Evolutionary conservation across 257 asterid species (phyloP), one percentile per base, ranked within the genome.

Genomic region (Echites panduratus): DNA sequence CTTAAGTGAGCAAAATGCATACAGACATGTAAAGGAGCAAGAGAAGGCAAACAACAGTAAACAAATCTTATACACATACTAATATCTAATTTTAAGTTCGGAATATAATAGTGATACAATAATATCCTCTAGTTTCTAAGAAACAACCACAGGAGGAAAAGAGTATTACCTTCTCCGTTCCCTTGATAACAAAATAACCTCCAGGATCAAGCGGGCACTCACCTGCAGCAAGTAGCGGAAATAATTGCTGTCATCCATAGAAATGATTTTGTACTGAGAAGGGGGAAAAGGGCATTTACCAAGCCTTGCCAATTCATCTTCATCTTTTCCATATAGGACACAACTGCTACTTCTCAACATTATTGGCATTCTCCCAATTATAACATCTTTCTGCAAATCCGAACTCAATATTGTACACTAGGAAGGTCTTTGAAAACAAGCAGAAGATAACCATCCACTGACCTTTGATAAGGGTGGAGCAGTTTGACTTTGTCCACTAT

Each of bases 171-270:
- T 95, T 95, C 81, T 95, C 97, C 19, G 90, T 88, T 75, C 97
- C 99, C 83, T 92, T 95, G 69, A 95, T 80, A 54, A 92, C 70
- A 83, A 95, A 95, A 80, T 95, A 95, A 70, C 98, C 98, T 72
- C 99, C 98, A 24, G 98, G 99, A 77, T 95, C 99, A 67, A 95
- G 91, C 4, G 98, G 99, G 82, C 99, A 95, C 85, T 95, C 99
- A 77, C 99, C 96, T 92, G 65, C 27, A 64, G 43, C 49, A 35
- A 66, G 50, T 52, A 26, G 67, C 22, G 12, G 47, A 38, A 47
- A 20, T 58, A 14, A 44, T 63, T 7, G 43, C 40, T n/a, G 40
- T n/a, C 29, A 61, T 1, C 32, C 47, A 38, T 16, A 29, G 4
- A 38, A 72, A 53, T 20, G 22, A 38, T 22, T 19, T 13, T 24